phyloP scores from a whole-genome alignment of 306 rosid genomes.

The Dalbergia oliveri region DNA sequence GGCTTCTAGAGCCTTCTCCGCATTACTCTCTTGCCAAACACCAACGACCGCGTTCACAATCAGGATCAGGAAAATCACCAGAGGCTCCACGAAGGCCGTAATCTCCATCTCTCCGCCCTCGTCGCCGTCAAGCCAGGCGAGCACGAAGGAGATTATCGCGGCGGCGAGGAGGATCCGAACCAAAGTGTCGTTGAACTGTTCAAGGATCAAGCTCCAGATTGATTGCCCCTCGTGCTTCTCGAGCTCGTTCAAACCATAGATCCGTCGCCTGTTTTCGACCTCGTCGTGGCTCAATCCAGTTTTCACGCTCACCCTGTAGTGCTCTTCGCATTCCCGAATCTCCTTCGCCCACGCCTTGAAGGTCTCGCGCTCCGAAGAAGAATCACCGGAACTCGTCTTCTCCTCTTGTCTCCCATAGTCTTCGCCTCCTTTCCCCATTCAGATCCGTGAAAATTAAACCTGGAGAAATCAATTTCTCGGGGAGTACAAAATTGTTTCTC shows the following conservation, averaged over 20 bases:
- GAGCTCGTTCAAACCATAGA: constrained; percentile 78
- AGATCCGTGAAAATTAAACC: constrained; percentile 38
- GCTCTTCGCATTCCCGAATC: constrained; percentile 73
- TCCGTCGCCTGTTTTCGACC: constrained; percentile 62
- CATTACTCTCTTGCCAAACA: constrained; percentile 95
- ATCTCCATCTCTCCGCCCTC: constrained; percentile 68
- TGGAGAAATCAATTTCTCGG: constrained; percentile 45
- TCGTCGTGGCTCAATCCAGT: constrained; percentile 58
- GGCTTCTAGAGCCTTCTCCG: constrained; percentile 94
- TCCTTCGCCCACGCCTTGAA: constrained; percentile 83
- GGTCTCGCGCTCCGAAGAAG: constrained; percentile 37
- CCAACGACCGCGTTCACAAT: constrained; percentile 79
- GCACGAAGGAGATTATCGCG: constrained; percentile 84
- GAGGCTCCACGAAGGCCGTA: constrained; percentile 68
- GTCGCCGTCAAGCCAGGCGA: constrained; percentile 85
- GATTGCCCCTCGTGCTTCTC: constrained; percentile 88
- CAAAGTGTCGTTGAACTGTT: constrained; percentile 88
- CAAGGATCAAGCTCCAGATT: constrained; percentile 71
- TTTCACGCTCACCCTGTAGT: constrained; percentile 59
- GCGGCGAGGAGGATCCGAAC: constrained; percentile 88
- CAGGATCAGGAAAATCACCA: constrained; percentile 63
- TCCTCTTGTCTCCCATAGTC: constrained; percentile 59
- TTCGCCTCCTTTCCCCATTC: constrained; percentile 71
- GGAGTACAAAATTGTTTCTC: constrained; percentile 7
- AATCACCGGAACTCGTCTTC: constrained; percentile 35